Evolutionary conservation across 192 early-diverging fungal species (phyloP).

Genomic region (Linnemannia zychae): DNA sequence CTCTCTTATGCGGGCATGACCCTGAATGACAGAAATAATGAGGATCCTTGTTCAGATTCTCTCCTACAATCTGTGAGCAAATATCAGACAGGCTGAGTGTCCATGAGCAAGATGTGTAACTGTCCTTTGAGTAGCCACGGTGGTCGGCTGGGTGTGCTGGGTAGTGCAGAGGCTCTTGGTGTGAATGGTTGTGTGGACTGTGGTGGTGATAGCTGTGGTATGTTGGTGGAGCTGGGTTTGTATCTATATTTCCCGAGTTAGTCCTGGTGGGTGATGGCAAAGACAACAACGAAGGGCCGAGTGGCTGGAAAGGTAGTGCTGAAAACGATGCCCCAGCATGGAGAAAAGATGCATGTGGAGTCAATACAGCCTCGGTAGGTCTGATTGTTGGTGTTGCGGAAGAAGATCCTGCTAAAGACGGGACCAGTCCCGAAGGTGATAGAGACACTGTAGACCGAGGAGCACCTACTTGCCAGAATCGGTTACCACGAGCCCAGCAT

Average conservation of each 20-base stretch:
- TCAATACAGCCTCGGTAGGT: background rate
- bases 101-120: conserved; percentile 50
- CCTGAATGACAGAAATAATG: conserved; percentile 36
- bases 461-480: conserved; percentile 49
- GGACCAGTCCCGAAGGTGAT: background rate
- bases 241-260: background rate
- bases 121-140: conserved; percentile 40
- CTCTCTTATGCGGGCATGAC: conserved; percentile 20
- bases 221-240: background rate
- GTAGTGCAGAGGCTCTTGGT: background rate
- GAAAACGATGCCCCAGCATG: background rate
- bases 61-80: conserved; percentile 44
- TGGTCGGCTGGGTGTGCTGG: conserved; percentile 32
- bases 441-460: conserved; percentile 12
- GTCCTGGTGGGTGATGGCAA: background rate
- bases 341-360: background rate
- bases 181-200: background rate
- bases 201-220: background rate
- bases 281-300: background rate
- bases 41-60: conserved; percentile 27
- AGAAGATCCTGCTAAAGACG: background rate
- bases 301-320: background rate
- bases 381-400: background rate
- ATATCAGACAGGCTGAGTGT: conserved; percentile 43
- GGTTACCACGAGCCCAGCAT: conserved; percentile 52